phyloP scores from a whole-genome alignment of 768 basidiomycete species.

The Macrolepiota albuminosa region DNA sequence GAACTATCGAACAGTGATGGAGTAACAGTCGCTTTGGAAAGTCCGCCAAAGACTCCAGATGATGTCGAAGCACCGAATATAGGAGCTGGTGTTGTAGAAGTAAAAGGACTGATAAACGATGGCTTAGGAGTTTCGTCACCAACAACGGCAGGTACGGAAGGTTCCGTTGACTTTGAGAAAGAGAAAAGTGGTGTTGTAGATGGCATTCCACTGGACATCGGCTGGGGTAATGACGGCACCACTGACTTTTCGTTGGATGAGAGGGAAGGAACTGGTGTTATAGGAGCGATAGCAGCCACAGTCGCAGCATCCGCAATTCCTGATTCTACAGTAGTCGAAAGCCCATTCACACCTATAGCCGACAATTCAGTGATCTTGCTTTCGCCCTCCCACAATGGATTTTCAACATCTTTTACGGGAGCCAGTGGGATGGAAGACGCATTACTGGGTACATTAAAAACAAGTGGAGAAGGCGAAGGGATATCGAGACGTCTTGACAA shows the following conservation, averaged over 20 bases:
- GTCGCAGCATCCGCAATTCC: background rate
- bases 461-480: constrained; percentile 20
- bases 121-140: background rate
- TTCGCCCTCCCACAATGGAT: constrained; percentile 41
- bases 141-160: background rate
- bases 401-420: constrained; percentile 35
- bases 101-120: constrained; percentile 14
- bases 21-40: background rate
- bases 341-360: background rate
- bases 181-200: background rate
- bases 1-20: background rate
- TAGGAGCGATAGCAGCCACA: background rate
- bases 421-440: constrained; percentile 3
- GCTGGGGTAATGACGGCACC: background rate
- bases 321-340: background rate
- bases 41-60: background rate
- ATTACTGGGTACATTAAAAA: constrained; percentile 14
- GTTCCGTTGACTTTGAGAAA: constrained; percentile 8
- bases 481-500: constrained; percentile 36
- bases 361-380: constrained; percentile 15
- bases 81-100: constrained; percentile 8
- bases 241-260: background rate
- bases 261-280: background rate
- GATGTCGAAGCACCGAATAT: background rate
- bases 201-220: background rate